Evolutionary conservation across 805 yeast species (phyloP), one percentile per base, ranked within the genome.

Genomic region (Nakazawaea wyomingensis): DNA sequence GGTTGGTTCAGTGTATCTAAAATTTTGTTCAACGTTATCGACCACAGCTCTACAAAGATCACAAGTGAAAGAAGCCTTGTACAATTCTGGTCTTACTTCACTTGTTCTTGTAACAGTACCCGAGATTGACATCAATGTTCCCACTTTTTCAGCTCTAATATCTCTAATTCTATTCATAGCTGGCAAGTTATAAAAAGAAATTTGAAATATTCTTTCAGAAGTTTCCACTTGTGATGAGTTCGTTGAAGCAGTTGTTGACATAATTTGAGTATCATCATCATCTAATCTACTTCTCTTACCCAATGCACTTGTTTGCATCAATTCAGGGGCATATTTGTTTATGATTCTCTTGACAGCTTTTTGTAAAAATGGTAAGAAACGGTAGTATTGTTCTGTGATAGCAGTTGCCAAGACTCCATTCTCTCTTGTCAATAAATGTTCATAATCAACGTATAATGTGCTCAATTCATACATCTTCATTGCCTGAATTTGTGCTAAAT

Each of bases 81-180:
- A 87, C 48, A 93, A 72, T 62, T 93, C 99, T 0, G 99, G 99
- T 45, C 98, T 78, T 10, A 93, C 97, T 65, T 93, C 98, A 18
- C 95, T 83, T 0, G 98, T 88, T 60, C 98, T 78, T 0, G 98
- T 91, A 4, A 93, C 96, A 0, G 99, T 93, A 44, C 98, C 99
- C 7, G 91, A 80, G 27, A 91, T 85, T 8, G 91, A 71, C 67
- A 88, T 72, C 48, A 91, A 71, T 8, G 85, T 72, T 13, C 98
- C 99, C 45, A 93, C 83, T 50, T 82, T 83, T 52, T 86, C 95
- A 1, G 97, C 85, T 55, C 93, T 76, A 45, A 93, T 74, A 56
- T 91, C 98, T 57, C 99, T 78, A 53, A 93, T 84, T 60, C 96
- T 76, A 54, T 86, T 78, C 14, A 84, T 74, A 0, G 86, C 66